phyloP scores from a whole-genome alignment of 768 basidiomycete species.

The Flagelloscypha sp. region DNA sequence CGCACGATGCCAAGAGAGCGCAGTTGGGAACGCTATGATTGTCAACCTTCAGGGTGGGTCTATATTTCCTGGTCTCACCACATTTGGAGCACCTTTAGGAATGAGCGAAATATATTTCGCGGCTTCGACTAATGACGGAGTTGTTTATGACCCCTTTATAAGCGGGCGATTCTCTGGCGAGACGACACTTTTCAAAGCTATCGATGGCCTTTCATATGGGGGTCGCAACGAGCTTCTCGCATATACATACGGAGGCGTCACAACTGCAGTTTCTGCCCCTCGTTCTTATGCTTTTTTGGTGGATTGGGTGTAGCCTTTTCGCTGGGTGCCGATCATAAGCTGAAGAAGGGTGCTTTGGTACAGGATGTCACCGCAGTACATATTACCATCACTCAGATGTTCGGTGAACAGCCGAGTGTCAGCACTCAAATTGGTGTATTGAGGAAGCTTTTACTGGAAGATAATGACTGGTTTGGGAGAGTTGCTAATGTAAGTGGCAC shows the following conservation, averaged over 20 bases:
- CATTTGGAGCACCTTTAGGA: slow-evolving; percentile 55
- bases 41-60: slow-evolving; percentile 65
- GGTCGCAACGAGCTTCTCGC: too few relatives aligned
- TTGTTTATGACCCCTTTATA: slow-evolving; percentile 40
- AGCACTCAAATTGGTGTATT: slow-evolving; percentile 79
- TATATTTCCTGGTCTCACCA: slow-evolving; percentile 53
- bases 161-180: too few relatives aligned
- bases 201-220: slow-evolving; percentile 36
- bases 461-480: slow-evolving; percentile 38
- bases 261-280: slow-evolving; percentile 58
- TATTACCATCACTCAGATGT: slow-evolving; percentile 45
- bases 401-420: slow-evolving; percentile 41
- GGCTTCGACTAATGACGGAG: slow-evolving; percentile 51
- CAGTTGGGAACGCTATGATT: slow-evolving; percentile 20
- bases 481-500: slow-evolving; percentile 30
- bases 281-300: slow-evolving; percentile 41
- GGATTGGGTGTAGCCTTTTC: slow-evolving; percentile 66
- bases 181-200: slow-evolving; percentile 26
- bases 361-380: slow-evolving; percentile 62
- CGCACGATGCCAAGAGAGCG: slow-evolving; percentile 11
- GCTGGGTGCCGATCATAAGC: slow-evolving; percentile 46
- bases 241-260: slow-evolving; percentile 67
- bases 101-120: slow-evolving; percentile 59
- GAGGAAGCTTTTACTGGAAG: slow-evolving; percentile 49
- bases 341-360: slow-evolving; percentile 55